These are phyloP conservation scores for Pleurotus sapidus DNA, from an alignment of 768 basidiomycete species.

Conservation along the genomic window DNA sequence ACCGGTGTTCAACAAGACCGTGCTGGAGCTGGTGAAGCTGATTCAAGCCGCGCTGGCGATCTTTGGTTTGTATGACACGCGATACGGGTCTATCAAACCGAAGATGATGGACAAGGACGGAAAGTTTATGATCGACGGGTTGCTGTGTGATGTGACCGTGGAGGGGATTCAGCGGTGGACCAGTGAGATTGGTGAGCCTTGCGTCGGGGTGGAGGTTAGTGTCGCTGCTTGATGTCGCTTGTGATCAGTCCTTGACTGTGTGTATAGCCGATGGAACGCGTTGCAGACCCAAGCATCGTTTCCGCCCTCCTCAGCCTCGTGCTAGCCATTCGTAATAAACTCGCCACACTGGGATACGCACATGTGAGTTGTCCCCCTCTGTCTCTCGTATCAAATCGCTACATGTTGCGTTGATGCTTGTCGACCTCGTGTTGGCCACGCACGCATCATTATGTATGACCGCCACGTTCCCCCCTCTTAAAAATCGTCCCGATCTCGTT, in stretches of 20 bases:
- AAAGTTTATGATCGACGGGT: constrained; percentile 46
- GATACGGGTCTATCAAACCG: neutral
- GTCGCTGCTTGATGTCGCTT: constrained; percentile 2
- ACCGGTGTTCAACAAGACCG: constrained; percentile 55
- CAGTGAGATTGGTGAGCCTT: constrained; percentile 58
- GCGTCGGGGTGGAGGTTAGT: constrained; percentile 59
- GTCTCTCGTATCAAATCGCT: neutral
- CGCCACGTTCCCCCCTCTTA: neutral
- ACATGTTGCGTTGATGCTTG: constrained; percentile 11
- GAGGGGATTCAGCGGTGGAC: constrained; percentile 72
- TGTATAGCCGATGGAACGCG: constrained; percentile 61
- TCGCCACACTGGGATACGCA: constrained; percentile 51
- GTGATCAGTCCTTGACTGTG: neutral
- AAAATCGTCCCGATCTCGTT: neutral
- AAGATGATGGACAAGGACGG: neutral
- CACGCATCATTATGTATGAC: neutral
- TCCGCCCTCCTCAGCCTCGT: constrained; percentile 71
- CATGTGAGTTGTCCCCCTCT: constrained; percentile 25
- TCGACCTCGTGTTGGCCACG: neutral
- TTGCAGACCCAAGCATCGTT: constrained; percentile 71
- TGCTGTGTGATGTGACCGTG: constrained; percentile 76
- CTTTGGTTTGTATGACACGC: constrained; percentile 55
- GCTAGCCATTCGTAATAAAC: constrained; percentile 65
- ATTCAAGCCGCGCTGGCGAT: constrained; percentile 69
- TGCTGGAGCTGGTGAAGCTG: constrained; percentile 74